Conservation (phyloP, 202 grass and related monocot genomes). For the Zoysia matrella region DNA sequence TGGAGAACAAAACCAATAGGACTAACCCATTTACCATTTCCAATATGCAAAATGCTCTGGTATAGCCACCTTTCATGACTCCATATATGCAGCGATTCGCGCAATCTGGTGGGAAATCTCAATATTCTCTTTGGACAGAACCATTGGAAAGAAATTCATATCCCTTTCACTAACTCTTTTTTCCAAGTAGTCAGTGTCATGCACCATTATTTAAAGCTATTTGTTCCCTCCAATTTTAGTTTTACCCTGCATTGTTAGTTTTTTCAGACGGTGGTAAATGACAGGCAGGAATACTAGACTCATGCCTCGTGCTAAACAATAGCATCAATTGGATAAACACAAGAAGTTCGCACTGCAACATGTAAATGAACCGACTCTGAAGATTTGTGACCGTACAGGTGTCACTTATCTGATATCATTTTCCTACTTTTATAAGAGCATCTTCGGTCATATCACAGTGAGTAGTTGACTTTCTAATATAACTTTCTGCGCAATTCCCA, state of each 20-base stretch:
- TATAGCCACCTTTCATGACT: neutral
- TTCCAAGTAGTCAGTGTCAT: no score
- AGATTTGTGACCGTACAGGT: neutral
- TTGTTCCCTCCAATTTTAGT: no score
- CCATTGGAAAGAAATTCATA: slow-evolving; percentile 34
- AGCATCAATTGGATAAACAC: no score
- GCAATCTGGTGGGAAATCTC: no score
- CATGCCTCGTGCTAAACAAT: no score
- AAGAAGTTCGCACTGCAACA: neutral
- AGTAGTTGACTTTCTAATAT: slow-evolving; percentile 37
- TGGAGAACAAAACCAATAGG: neutral
- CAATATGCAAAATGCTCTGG: neutral
- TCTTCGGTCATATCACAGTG: slow-evolving; percentile 41
- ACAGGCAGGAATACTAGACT: neutral
- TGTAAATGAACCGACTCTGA: neutral
- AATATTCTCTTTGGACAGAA: slow-evolving; percentile 8
- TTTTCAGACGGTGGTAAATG: neutral
- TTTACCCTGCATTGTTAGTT: slow-evolving; percentile 23
- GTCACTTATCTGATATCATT: slow-evolving; percentile 9
- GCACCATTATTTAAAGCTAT: no score
- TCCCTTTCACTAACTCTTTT: neutral
- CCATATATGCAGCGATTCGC: slow-evolving; percentile 25
- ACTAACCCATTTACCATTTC: slow-evolving; percentile 39
- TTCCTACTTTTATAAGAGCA: slow-evolving; percentile 44
- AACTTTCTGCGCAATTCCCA: slow-evolving; percentile 28